phyloP scores from a whole-genome alignment of 495 filamentous ascomycete species.

The Sabuloglossum arenarium region DNA sequence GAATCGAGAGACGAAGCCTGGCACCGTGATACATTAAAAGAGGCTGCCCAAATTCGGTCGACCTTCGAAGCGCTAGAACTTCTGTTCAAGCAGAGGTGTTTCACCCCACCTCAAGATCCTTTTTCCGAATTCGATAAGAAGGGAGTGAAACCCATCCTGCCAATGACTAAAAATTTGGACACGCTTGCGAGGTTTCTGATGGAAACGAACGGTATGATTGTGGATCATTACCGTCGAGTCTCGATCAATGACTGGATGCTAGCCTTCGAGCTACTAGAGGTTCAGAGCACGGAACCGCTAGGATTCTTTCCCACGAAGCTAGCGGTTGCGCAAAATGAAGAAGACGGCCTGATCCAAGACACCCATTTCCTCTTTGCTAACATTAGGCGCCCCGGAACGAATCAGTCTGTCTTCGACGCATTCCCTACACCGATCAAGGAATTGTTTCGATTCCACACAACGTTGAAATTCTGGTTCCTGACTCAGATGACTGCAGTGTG shows the following conservation, averaged over 20 bases:
- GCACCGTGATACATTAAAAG: not conserved
- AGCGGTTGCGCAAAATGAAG: conserved; percentile 13
- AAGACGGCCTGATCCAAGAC: conserved; percentile 16
- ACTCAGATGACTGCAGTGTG: conserved; percentile 13
- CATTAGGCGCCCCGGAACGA: conserved; percentile 11
- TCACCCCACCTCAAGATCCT: not conserved
- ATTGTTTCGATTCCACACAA: conserved; percentile 12
- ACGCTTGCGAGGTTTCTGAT: conserved; percentile 15
- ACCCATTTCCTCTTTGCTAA: conserved; percentile 15
- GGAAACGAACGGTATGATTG: conserved; percentile 10
- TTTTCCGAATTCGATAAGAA: not conserved
- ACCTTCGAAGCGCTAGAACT: not conserved
- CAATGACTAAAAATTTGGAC: conserved; percentile 6
- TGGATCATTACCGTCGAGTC: conserved; percentile 12
- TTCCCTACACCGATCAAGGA: conserved; percentile 14
- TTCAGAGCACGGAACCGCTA: conserved; percentile 15
- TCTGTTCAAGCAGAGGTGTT: not conserved
- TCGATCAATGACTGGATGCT: conserved; percentile 17
- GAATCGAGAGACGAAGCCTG: not conserved
- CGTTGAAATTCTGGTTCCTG: conserved; percentile 15
- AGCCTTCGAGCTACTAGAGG: conserved; percentile 17
- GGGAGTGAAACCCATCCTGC: not conserved
- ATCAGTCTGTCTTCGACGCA: conserved; percentile 10
- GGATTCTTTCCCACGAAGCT: conserved; percentile 17
- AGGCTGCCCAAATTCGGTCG: not conserved